Base-by-base conservation (phyloP, 2,329 filamentous ascomycete genomes). In the Fusarium torreyae region DNA sequence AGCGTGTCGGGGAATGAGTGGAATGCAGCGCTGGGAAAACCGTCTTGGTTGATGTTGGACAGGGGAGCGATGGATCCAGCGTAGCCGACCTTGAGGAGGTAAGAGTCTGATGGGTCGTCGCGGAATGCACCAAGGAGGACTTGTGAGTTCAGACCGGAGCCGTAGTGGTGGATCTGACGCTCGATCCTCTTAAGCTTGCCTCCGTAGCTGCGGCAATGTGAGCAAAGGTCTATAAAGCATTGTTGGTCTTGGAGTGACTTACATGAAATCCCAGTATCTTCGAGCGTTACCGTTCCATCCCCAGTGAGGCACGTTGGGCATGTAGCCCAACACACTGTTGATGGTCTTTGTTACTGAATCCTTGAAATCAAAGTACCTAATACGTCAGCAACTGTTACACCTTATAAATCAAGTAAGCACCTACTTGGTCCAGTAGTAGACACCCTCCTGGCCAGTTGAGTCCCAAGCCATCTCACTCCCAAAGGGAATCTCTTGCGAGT, bases 391-490 rank as follows among this genome's bases (percentile, higher is more conserved):
- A 20, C 11, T 3, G 1, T 18, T 13, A 1, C 4, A 15, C 11
- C 0, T 5, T 0, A 8, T 1, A 2, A 2, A 7, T 1, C 2
- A 1, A 0, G 22, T 28, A 31, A 22, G 4, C 10, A 31, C 68
- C 33, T 38, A 82, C 81, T 82, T 84, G 7, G 82, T 79, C 87
- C 87, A 89, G 62, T 87, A 87, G 62, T 88, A 89, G 0, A 89
- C 85, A 1, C 87, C 87, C 72, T 90, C 87, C 65, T 90, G 87
- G 0, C 86, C 87, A 0, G 87, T 89, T 0, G 84, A 88, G 59
- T 90, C 88, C 88, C 88, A 90, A 0, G 87, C 84, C 85, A 88
- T 87, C 73, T 89, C 88, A 51, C 85, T 88, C 1, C 87, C 87
- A 63, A 84, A 90, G 0, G 88, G 88, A 7, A 86, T 83, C 9